Percentiles rank a stretch among this genome's conserved stretches.
phyloP scores from a whole-genome alignment of 2,329 filamentous ascomycete species.

The Exophiala sp. region DNA sequence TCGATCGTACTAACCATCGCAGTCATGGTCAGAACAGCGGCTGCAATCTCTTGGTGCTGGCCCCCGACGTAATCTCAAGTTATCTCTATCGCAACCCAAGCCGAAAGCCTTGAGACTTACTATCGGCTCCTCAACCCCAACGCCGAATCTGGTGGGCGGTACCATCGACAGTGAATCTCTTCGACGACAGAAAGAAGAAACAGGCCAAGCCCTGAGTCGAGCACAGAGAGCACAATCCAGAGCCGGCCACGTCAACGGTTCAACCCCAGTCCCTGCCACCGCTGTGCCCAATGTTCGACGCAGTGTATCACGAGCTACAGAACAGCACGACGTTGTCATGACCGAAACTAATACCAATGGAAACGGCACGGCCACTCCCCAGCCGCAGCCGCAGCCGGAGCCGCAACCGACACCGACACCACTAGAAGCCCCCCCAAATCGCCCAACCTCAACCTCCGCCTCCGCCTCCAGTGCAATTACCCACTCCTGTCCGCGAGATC shows the following conservation, averaged over 20 bases:
- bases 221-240: slow-evolving; percentile 20
- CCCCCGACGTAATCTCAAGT: slow-evolving; percentile 68
- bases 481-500: slow-evolving; percentile 21
- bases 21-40: slow-evolving; percentile 49
- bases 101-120: slow-evolving; percentile 62
- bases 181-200: slow-evolving; percentile 48
- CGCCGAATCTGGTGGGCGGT: slow-evolving; percentile 48
- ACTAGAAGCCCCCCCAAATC: no score
- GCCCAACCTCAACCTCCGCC: slow-evolving; percentile 12
- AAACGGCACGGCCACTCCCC: slow-evolving; percentile 18
- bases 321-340: slow-evolving; percentile 20
- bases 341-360: slow-evolving; percentile 21
- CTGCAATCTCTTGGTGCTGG: slow-evolving; percentile 64
- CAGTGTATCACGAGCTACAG: slow-evolving; percentile 22
- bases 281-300: slow-evolving; percentile 22
- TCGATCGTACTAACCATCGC: slow-evolving; percentile 3
- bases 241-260: slow-evolving; percentile 14
- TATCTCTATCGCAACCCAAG: slow-evolving; percentile 42
- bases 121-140: slow-evolving; percentile 62
- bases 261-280: slow-evolving; percentile 22
- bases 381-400: slow-evolving; percentile 2
- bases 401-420: no score
- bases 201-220: slow-evolving; percentile 35
- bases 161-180: slow-evolving; percentile 52
- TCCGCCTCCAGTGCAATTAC: slow-evolving; percentile 13